phyloP scores from a whole-genome alignment of 2,329 filamentous ascomycete species.

The Fusarium udum region DNA sequence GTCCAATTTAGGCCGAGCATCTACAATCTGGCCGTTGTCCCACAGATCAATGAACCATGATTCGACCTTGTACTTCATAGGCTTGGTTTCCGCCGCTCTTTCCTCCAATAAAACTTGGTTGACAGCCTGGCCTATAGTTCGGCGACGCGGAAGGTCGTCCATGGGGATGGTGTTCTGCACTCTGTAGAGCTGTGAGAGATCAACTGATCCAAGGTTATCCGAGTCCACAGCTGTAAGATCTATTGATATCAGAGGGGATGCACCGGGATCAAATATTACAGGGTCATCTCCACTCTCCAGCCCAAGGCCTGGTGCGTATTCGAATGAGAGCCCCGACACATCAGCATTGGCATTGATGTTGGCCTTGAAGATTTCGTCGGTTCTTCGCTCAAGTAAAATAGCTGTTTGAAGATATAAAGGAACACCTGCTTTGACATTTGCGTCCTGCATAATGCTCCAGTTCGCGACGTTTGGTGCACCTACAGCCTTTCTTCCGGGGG shows the following conservation, averaged over 20 bases:
- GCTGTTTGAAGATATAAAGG: not conserved
- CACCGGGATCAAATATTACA: not conserved
- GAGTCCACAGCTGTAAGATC: rapidly evolving
- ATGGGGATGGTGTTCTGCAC: too few relatives aligned
- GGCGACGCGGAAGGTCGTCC: not conserved
- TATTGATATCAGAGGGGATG: rapidly evolving
- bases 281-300: not conserved
- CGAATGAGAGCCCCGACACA: not conserved
- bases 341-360: not conserved
- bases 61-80: not conserved
- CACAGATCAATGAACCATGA: not conserved
- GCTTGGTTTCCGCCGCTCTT: not conserved
- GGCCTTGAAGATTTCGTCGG: not conserved
- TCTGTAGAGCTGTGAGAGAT: not conserved
- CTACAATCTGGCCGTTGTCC: not conserved
- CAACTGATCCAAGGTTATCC: not conserved
- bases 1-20: too few relatives aligned
- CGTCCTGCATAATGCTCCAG: not conserved
- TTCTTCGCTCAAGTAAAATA: not conserved
- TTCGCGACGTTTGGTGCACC: rapidly evolving
- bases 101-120: too few relatives aligned
- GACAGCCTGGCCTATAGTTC: not conserved
- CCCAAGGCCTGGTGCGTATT: too few relatives aligned
- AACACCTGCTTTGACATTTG: not conserved
- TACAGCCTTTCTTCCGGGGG: rapidly evolving